Evolutionary conservation across 805 yeast species (phyloP).

Genomic region (Candida vartiovaarae): DNA sequence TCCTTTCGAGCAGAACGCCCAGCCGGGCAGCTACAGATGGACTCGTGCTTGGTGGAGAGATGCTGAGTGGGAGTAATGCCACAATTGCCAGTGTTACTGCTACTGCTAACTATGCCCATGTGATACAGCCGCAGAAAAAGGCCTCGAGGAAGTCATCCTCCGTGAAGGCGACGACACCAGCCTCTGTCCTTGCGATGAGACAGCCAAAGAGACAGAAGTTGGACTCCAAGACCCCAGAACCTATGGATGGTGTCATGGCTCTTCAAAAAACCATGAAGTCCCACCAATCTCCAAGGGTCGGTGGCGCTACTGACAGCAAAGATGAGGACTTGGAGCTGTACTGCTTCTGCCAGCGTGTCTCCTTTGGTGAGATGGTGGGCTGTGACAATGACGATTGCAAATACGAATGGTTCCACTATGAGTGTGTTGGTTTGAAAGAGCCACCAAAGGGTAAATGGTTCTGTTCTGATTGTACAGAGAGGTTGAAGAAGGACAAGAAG

Average conservation of each 20-base stretch:
- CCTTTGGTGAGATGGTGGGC: slow-evolving; percentile 95
- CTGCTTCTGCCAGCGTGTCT: slow-evolving; percentile 90
- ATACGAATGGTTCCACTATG: slow-evolving; percentile 94
- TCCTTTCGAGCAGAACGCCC: slow-evolving; percentile 25
- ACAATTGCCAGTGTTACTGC: not conserved
- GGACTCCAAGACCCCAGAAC: slow-evolving; percentile 16
- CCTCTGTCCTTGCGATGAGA: slow-evolving; percentile 8
- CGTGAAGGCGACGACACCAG: slow-evolving; percentile 7
- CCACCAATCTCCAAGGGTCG: not conserved
- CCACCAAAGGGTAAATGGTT: slow-evolving; percentile 95
- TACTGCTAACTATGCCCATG: slow-evolving; percentile 6
- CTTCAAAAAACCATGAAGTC: too few relatives aligned
- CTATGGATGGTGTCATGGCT: not conserved
- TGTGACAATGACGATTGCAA: slow-evolving; percentile 89
- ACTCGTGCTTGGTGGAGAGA: not conserved
- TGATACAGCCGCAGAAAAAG: not conserved
- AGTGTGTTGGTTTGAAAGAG: slow-evolving; percentile 81
- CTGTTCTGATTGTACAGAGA: slow-evolving; percentile 71
- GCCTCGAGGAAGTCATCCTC: not conserved
- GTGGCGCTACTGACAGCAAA: slow-evolving; percentile 20
- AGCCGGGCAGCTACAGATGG: slow-evolving; percentile 26
- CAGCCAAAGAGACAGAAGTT: slow-evolving; percentile 18
- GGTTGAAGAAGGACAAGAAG: slow-evolving; percentile 23
- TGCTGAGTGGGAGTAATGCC: not conserved
- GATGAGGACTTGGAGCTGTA: slow-evolving; percentile 66